Percentiles rank a stretch among this genome's conserved stretches.
Conservation (phyloP, 2,329 filamentous ascomycete species). For the Curvularia verruculosa region DNA sequence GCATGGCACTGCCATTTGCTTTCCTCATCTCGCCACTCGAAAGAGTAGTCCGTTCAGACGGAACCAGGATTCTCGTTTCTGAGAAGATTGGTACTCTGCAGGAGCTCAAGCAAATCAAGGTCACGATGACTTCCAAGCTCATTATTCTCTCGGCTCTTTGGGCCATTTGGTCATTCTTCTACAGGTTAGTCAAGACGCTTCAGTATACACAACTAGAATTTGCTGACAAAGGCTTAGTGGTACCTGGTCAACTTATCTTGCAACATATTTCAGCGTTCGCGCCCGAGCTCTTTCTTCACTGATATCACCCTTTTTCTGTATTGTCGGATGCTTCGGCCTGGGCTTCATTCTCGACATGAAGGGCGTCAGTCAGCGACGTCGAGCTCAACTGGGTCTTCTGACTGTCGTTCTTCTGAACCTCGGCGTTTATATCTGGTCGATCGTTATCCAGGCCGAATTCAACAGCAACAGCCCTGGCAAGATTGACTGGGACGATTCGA, state of each 20-base stretch:
- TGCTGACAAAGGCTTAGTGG: slow-evolving; percentile 38
- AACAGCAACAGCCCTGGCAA: slow-evolving; percentile 49
- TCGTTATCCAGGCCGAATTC: slow-evolving; percentile 55
- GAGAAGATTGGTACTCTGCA: slow-evolving; percentile 51
- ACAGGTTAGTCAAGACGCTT: slow-evolving; percentile 27
- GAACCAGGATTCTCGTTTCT: slow-evolving; percentile 52
- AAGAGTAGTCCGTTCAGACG: slow-evolving; percentile 54
- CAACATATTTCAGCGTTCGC: slow-evolving; percentile 54
- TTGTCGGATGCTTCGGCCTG: slow-evolving; percentile 57
- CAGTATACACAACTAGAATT: not conserved
- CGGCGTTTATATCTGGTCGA: slow-evolving; percentile 59
- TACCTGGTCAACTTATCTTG: slow-evolving; percentile 56
- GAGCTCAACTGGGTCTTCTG: slow-evolving; percentile 55
- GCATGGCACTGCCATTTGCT: slow-evolving; percentile 55
- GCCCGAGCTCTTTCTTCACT: slow-evolving; percentile 54
- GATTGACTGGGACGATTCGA: slow-evolving; percentile 55
- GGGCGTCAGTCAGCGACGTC: slow-evolving; percentile 62
- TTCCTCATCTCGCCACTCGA: slow-evolving; percentile 56
- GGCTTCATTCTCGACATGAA: slow-evolving; percentile 69
- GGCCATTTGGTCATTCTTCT: slow-evolving; percentile 58
- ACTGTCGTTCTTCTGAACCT: slow-evolving; percentile 55
- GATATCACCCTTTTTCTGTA: slow-evolving; percentile 58
- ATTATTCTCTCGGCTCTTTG: slow-evolving; percentile 51
- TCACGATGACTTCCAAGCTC: slow-evolving; percentile 47
- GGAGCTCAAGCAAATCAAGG: slow-evolving; percentile 50